These are phyloP conservation scores for Saccharomycopsis amapae DNA, from an alignment of 805 yeast genomes.

Conservation along the genomic window DNA sequence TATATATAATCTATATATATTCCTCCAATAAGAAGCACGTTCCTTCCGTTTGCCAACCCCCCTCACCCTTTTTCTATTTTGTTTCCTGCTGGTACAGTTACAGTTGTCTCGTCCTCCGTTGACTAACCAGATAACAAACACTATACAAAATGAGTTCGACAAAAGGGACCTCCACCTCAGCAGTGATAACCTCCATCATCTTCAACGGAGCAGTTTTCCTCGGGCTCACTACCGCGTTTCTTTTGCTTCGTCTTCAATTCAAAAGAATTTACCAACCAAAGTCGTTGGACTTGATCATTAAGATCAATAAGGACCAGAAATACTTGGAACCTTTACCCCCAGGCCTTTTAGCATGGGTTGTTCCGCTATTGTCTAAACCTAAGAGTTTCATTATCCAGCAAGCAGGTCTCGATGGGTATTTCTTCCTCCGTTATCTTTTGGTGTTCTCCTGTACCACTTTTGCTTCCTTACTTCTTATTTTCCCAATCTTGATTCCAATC, in stretches of 20 bases:
- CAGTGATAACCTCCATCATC: constrained; percentile 65
- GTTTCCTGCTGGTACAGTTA: background rate
- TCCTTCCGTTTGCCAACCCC: background rate
- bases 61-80: too few relatives aligned
- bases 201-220: constrained; percentile 63
- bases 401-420: constrained; percentile 91
- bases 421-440: constrained; percentile 73
- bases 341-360: constrained; percentile 67
- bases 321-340: constrained; percentile 68
- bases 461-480: constrained; percentile 46
- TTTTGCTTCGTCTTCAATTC: constrained; percentile 57
- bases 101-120: background rate
- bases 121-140: background rate
- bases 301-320: constrained; percentile 50
- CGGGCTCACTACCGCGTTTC: constrained; percentile 51
- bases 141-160: too few relatives aligned
- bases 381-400: constrained; percentile 75
- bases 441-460: constrained; percentile 47
- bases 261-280: constrained; percentile 82
- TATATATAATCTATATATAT: too few relatives aligned
- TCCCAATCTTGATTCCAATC: constrained; percentile 73
- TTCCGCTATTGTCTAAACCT: constrained; percentile 54
- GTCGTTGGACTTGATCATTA: constrained; percentile 38
- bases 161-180: constrained; percentile 53
- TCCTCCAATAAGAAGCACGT: background rate